phyloP scores from a whole-genome alignment of 2,329 filamentous ascomycete species.

The Biscogniauxia marginata region DNA sequence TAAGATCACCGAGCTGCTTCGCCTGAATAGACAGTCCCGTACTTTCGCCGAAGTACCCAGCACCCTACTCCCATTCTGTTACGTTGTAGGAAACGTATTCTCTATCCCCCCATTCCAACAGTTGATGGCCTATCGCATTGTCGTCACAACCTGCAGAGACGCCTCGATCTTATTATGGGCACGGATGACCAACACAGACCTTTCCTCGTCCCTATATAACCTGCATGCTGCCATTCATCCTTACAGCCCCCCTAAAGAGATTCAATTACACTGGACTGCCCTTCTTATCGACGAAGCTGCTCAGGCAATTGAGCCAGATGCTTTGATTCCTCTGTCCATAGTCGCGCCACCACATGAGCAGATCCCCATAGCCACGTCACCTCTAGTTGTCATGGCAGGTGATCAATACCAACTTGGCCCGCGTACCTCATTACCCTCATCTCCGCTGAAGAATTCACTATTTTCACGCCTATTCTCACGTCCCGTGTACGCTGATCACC shows the following conservation, averaged over 20 bases:
- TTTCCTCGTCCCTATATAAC: not conserved
- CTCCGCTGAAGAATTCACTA: not conserved
- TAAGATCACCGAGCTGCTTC: not conserved
- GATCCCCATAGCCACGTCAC: not conserved
- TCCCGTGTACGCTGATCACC: not conserved
- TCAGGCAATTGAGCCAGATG: not conserved
- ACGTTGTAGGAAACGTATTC: not conserved
- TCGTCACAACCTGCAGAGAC: not conserved
- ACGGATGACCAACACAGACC: not conserved
- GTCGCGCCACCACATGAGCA: not conserved
- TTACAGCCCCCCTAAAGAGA: not conserved
- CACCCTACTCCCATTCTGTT: not conserved
- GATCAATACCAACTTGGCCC: not conserved
- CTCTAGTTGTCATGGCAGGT: not conserved
- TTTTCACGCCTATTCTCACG: not conserved
- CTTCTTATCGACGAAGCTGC: not conserved
- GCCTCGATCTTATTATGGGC: not conserved
- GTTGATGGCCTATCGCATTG: not conserved
- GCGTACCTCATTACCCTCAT: not conserved
- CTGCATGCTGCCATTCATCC: not conserved
- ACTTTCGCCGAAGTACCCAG: not conserved
- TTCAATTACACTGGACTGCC: not conserved
- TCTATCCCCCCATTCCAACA: not conserved
- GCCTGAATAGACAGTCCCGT: not conserved
- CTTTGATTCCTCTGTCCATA: not conserved